Conservation (phyloP, 805 yeast genomes). For the Wickerhamiella azymoides region DNA sequence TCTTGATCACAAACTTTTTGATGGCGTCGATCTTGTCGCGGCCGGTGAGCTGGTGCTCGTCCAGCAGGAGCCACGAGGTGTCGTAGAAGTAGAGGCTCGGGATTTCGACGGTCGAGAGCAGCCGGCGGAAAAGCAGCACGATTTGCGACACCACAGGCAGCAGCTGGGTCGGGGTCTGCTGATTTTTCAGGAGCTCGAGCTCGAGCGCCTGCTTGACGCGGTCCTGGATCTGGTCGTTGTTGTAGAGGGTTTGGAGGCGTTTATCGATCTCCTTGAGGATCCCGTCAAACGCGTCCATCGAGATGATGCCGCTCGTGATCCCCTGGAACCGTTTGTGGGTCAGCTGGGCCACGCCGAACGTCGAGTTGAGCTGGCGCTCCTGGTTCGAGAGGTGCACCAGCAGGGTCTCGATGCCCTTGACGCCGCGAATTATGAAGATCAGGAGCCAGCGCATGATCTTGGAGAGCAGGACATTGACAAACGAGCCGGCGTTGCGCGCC, state of each 20-base stretch:
- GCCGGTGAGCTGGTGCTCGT: conserved; percentile 11
- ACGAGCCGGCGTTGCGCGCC: conserved; percentile 15
- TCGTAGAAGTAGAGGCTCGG: conserved; percentile 50
- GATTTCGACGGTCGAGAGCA: conserved; percentile 34
- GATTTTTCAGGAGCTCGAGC: conserved; percentile 29
- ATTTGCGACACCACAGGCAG: conserved; percentile 26
- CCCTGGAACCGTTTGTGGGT: conserved; percentile 21
- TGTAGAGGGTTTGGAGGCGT: conserved; percentile 14
- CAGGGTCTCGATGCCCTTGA: conserved; percentile 26
- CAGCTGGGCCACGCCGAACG: conserved; percentile 18
- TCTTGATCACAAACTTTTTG: conserved; percentile 26
- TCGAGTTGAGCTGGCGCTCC: conserved; percentile 16
- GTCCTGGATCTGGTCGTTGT: conserved; percentile 11
- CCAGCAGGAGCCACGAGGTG: conserved; percentile 47
- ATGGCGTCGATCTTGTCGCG: conserved; percentile 23
- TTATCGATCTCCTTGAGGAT: conserved; percentile 15
- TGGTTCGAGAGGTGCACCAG: conserved; percentile 11
- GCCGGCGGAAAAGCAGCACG: conserved; percentile 34
- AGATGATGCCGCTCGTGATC: conserved; percentile 17
- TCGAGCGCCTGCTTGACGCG: conserved; percentile 13
- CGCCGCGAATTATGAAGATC: conserved; percentile 26
- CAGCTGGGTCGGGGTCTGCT: conserved; percentile 38
- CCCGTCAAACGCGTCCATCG: conserved; percentile 16
- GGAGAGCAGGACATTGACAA: conserved; percentile 25
- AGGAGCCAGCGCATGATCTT: conserved; percentile 26